Percentiles rank a stretch among this genome's conserved stretches.
Evolutionary conservation across 1,284 basidiomycete genomes (phyloP).

Genomic region (Wallemia ichthyophaga): DNA sequence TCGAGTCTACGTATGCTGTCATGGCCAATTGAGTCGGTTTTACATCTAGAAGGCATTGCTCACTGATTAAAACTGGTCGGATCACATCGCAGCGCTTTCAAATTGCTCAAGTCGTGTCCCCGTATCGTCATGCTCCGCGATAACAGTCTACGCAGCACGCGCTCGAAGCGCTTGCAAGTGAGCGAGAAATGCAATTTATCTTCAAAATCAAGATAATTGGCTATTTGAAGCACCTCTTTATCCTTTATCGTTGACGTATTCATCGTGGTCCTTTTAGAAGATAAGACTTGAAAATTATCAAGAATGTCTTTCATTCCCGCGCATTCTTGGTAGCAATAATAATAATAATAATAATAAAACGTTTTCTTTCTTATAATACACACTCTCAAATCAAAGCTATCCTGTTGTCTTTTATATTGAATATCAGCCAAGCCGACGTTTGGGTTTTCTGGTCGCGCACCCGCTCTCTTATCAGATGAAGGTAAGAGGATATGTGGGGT

Average conservation of each 20-base stretch:
- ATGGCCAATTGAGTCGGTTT: neutral
- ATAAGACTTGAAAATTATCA: neutral
- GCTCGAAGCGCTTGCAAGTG: neutral
- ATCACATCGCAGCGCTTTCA: neutral
- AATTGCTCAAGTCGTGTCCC: neutral
- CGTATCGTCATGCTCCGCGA: neutral
- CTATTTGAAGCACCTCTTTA: neutral
- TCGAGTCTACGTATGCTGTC: neutral
- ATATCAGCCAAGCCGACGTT: no score
- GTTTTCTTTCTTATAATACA: no score
- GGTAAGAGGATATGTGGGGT: neutral
- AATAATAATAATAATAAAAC: no score
- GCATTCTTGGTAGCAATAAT: no score
- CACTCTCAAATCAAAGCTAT: neutral
- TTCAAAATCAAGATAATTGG: neutral
- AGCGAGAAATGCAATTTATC: neutral
- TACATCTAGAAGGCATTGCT: neutral
- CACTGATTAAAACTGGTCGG: neutral
- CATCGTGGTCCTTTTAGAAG: neutral
- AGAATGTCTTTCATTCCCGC: neutral
- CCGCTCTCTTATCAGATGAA: neutral
- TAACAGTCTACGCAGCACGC: neutral
- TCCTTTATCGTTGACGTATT: neutral
- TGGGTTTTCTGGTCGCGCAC: neutral
- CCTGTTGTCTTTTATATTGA: neutral